Base-by-base conservation (phyloP, 176 grass and related monocot genomes). In the Alloteropsis semialata region DNA sequence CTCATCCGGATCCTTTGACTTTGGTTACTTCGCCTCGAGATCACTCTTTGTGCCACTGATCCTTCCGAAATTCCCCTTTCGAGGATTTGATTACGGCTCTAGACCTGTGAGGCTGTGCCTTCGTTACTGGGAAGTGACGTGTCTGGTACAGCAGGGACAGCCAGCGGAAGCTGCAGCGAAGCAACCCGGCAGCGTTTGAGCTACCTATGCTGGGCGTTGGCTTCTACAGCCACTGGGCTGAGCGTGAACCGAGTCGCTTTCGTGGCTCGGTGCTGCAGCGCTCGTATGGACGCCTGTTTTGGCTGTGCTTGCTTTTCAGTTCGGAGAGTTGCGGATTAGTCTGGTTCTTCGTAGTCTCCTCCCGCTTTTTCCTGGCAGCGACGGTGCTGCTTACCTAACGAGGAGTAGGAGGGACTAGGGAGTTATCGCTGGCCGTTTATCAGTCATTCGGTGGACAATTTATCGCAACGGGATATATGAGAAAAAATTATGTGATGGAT, bases 151-250 rank as follows among this genome's bases (percentile, higher is more conserved):
- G 27, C 18, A 10, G 36, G 27, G 54, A n/a, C 56, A 34, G 37
- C 1, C 56, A 34, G 37, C 1, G 49, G 84, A 83, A 74, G 84
- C 54, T 86, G 33, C 84, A 4, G 21, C 14, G 84, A 86, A 90
- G 88, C 88, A 83, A 16, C 84, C 19, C 27, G 29, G 65, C 22
- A 56, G 51, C 25, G 50, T 72, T 29, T 22, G 12, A 32, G 27
- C 72, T 42, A 5, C 33, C 66, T 12, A 11, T 58, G n/a, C 24
- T 58, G 55, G 15, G 3, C 46, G 58, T n/a, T 14, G 6, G 6
- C 30, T 30, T 63, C 25, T 13, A 14, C 39, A 19, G n/a, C 43
- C 11, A 10, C 3, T 42, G 30, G 14, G 66, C 28, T 60, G 64
- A 56, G 54, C 54, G 54, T 74, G 85, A 87, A 38, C 49, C 24